A percentile compares a stretch with the other conserved stretches of the same genome.
Conservation (phyloP, 306 rosid genomes). For the Corylus americana region DNA sequence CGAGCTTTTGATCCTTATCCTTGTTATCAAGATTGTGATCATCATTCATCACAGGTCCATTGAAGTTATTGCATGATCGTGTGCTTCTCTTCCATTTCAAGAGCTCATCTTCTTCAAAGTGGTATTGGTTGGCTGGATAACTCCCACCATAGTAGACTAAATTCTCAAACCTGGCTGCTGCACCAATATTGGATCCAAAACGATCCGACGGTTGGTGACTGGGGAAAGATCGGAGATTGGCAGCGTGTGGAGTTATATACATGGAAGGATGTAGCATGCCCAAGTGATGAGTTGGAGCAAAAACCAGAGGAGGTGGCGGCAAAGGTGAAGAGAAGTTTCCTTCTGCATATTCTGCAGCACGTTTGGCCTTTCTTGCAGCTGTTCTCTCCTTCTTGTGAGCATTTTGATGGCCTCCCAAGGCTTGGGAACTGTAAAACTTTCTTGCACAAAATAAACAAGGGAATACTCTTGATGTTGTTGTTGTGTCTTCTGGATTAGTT, state of each 20-base stretch:
- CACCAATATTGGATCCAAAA: constrained; percentile 43
- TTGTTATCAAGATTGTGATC: constrained; percentile 29
- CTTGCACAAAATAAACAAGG: constrained; percentile 78
- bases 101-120: constrained; percentile 39
- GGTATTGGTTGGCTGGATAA: constrained; percentile 24
- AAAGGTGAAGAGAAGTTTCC: constrained; percentile 27
- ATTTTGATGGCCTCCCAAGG: constrained; percentile 91
- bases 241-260: constrained; percentile 51
- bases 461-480: constrained; percentile 47
- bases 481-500: constrained; percentile 34
- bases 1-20: constrained; percentile 57
- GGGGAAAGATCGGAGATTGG: constrained; percentile 46
- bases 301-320: constrained; percentile 31
- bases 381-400: constrained; percentile 87
- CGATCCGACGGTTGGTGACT: constrained; percentile 38
- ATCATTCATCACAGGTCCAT: constrained; percentile 19
- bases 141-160: constrained; percentile 39
- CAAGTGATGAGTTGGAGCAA: constrained; percentile 47
- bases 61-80: constrained; percentile 26
- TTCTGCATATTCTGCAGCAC: constrained; percentile 31
- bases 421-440: constrained; percentile 79
- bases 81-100: constrained; percentile 48
- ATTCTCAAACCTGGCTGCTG: constrained; percentile 48
- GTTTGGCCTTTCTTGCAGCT: constrained; percentile 70
- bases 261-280: constrained; percentile 45